phyloP scores from a whole-genome alignment of 2,329 filamentous ascomycete genomes.

The Cryphonectria japonica region DNA sequence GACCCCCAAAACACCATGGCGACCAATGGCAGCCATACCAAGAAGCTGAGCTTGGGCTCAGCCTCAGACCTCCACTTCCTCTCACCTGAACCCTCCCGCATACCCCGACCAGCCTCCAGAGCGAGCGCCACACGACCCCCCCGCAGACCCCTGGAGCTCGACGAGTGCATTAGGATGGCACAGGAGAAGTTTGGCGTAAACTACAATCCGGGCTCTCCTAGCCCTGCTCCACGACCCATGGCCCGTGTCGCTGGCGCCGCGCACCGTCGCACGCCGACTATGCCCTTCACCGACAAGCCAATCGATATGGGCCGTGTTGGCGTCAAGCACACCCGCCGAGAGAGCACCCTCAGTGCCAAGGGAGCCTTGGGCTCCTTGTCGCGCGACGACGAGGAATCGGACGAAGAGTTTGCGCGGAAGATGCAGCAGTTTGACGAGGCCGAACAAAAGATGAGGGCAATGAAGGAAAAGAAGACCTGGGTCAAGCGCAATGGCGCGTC shows the following conservation, averaged over 20 bases:
- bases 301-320: slow-evolving; percentile 33
- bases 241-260: slow-evolving; percentile 31
- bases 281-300: slow-evolving; percentile 33
- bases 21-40: slow-evolving; percentile 25
- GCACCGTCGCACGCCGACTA: slow-evolving; percentile 12
- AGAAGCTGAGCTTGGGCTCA: slow-evolving; percentile 34
- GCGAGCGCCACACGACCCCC: slow-evolving; percentile 35
- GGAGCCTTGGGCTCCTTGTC: slow-evolving; percentile 28
- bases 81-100: slow-evolving; percentile 35
- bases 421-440: slow-evolving; percentile 37
- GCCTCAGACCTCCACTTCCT: slow-evolving; percentile 31
- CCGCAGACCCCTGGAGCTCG: slow-evolving; percentile 49
- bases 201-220: slow-evolving; percentile 51
- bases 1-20: slow-evolving; percentile 15
- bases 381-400: slow-evolving; percentile 33
- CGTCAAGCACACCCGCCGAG: slow-evolving; percentile 26
- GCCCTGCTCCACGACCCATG: slow-evolving; percentile 54
- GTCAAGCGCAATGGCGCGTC: slow-evolving; percentile 40
- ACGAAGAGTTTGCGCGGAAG: slow-evolving; percentile 40
- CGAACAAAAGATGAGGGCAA: slow-evolving; percentile 33
- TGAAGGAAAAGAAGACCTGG: slow-evolving; percentile 40
- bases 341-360: slow-evolving; percentile 28
- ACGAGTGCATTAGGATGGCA: slow-evolving; percentile 37
- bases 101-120: slow-evolving; percentile 35
- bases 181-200: slow-evolving; percentile 4